Percentiles rank a stretch among this genome's conserved stretches.
Conservation (phyloP, 495 filamentous ascomycete species). For the Haplographium delicatum region DNA sequence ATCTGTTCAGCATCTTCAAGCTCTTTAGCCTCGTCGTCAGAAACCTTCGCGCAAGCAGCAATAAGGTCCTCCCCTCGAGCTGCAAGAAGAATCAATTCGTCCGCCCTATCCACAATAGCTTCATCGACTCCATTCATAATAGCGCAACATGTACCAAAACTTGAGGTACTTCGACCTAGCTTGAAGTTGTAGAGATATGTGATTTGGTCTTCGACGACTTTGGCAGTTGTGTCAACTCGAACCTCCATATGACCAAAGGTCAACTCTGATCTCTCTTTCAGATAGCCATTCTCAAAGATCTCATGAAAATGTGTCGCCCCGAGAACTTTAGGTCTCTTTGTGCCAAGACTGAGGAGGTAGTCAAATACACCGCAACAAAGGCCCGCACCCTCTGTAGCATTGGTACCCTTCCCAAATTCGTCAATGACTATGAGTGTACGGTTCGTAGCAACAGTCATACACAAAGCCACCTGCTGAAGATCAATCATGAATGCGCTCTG, state of each 20-base stretch:
- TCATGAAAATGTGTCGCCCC: slow-evolving; percentile 94
- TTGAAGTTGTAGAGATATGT: slow-evolving; percentile 79
- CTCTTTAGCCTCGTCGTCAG: slow-evolving; percentile 47
- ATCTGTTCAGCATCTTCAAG: slow-evolving; percentile 51
- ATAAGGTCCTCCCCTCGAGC: slow-evolving; percentile 71
- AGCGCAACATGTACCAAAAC: slow-evolving; percentile 81
- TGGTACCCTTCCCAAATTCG: slow-evolving; percentile 96
- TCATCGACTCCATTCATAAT: slow-evolving; percentile 75
- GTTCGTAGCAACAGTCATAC: slow-evolving; percentile 69
- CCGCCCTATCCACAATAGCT: slow-evolving; percentile 69
- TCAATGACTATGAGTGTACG: slow-evolving; percentile 81
- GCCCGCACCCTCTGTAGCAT: slow-evolving; percentile 74
- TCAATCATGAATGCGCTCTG: slow-evolving; percentile 95
- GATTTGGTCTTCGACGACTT: slow-evolving; percentile 63
- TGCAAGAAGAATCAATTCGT: slow-evolving; percentile 63
- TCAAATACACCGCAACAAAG: slow-evolving; percentile 79
- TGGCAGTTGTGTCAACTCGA: slow-evolving; percentile 56
- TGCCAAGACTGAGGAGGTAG: slow-evolving; percentile 57
- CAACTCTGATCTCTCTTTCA: slow-evolving; percentile 53
- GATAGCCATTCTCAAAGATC: slow-evolving; percentile 72
- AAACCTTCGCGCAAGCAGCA: slow-evolving; percentile 56
- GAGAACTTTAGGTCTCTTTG: slow-evolving; percentile 73
- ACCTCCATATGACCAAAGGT: slow-evolving; percentile 86
- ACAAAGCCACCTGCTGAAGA: slow-evolving; percentile 79
- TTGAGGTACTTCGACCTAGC: slow-evolving; percentile 67